phyloP scores from a whole-genome alignment of 495 filamentous ascomycete genomes.

The Bryoglossum gracile region DNA sequence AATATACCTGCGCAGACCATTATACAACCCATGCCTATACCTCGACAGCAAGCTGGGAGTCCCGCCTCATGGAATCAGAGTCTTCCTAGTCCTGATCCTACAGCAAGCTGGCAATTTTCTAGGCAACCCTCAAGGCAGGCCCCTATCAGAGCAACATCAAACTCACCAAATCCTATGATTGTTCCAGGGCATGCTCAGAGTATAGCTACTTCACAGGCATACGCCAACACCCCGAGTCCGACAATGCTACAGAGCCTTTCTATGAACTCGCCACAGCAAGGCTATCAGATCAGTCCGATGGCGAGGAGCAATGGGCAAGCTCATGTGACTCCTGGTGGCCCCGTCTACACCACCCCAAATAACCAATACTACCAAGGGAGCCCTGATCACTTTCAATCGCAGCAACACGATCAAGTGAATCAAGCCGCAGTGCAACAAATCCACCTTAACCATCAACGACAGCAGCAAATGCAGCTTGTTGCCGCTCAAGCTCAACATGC shows the following conservation, averaged over 20 bases:
- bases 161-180: slow-evolving; percentile 7
- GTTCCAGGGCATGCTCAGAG: slow-evolving; percentile 1
- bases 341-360: background rate
- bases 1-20: slow-evolving; percentile 1
- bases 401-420: background rate
- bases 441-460: no score
- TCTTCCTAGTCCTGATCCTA: slow-evolving; percentile 7
- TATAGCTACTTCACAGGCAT: slow-evolving; percentile 3
- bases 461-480: slow-evolving; percentile 4
- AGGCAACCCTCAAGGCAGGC: slow-evolving; percentile 7
- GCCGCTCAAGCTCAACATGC: background rate
- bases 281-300: slow-evolving; percentile 4
- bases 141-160: background rate
- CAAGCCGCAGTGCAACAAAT: background rate
- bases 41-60: background rate
- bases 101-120: slow-evolving; percentile 8
- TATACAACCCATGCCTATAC: background rate
- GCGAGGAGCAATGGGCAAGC: slow-evolving; percentile 5
- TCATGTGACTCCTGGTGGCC: background rate
- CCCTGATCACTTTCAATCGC: background rate
- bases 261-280: slow-evolving; percentile 16
- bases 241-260: slow-evolving; percentile 7
- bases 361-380: background rate
- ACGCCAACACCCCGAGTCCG: slow-evolving; percentile 9
- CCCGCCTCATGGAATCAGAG: slow-evolving; percentile 2